Percentiles rank a stretch among this genome's conserved stretches.
phyloP scores from a whole-genome alignment of 2,329 filamentous ascomycete species.

The Dactylellina haptotyla region DNA sequence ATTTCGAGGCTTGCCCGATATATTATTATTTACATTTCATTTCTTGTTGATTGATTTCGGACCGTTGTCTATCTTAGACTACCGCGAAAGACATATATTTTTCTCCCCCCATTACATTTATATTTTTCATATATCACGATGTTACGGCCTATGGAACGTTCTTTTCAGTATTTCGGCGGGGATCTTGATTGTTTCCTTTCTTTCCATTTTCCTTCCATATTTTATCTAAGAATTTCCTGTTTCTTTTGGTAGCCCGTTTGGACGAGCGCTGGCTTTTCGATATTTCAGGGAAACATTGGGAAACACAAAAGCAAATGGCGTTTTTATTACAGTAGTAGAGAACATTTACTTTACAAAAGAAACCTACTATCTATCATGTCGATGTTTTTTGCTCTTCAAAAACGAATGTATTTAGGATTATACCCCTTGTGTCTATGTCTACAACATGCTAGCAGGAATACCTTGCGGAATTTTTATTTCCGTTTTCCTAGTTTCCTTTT shows the following conservation, averaged over 20 bases:
- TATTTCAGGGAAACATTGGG: too few relatives aligned
- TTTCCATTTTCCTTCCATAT: not conserved
- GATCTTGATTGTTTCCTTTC: not conserved
- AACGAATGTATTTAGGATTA: not conserved
- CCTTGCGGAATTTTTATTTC: too few relatives aligned
- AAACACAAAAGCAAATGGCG: too few relatives aligned
- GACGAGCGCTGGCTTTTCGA: too few relatives aligned
- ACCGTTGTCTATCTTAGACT: not conserved
- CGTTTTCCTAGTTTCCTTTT: too few relatives aligned
- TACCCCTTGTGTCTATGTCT: too few relatives aligned
- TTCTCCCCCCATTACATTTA: not conserved
- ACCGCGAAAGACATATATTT: not conserved
- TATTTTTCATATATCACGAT: not conserved
- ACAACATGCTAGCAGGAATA: too few relatives aligned
- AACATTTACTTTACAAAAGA: too few relatives aligned
- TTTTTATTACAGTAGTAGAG: too few relatives aligned
- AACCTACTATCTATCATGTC: too few relatives aligned
- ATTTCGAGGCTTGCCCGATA: not conserved
- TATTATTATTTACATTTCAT: not conserved
- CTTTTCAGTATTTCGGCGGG: too few relatives aligned
- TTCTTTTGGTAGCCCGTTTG: not conserved
- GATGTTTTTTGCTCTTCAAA: too few relatives aligned
- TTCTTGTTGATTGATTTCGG: not conserved
- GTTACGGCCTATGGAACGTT: conserved; percentile 2
- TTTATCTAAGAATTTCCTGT: not conserved